A percentile compares a stretch with the other conserved stretches of the same genome.
phyloP scores from a whole-genome alignment of 73 alveolate species.

The Symbiodinium natans region DNA sequence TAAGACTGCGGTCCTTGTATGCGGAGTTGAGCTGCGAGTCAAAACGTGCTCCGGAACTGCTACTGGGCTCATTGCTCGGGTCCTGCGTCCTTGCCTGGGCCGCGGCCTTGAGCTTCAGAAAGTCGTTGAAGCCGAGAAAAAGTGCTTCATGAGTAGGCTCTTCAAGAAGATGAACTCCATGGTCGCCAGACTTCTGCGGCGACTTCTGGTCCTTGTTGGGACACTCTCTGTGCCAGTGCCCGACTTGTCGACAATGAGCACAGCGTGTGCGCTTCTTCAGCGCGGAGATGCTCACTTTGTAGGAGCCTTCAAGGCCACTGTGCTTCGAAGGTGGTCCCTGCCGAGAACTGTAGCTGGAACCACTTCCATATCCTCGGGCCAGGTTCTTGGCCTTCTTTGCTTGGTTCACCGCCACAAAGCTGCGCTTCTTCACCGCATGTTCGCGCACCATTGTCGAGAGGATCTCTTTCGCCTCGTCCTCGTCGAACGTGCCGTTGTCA shows the following conservation, averaged over 20 bases:
- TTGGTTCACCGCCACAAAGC: not conserved
- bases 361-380: not conserved
- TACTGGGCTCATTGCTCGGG: not conserved
- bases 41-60: not conserved
- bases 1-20: not conserved
- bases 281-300: not conserved
- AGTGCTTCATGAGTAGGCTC: not conserved
- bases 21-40: not conserved
- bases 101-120: not conserved
- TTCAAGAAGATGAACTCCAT: not conserved
- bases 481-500: not conserved
- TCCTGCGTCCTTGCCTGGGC: not conserved
- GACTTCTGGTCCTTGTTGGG: not conserved
- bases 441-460: constrained; percentile 2
- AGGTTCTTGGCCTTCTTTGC: not conserved
- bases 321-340: too few species aligned
- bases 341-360: not conserved
- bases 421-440: not conserved
- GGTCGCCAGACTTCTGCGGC: not conserved
- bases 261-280: not conserved
- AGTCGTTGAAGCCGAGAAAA: not conserved
- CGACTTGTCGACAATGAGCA: not conserved
- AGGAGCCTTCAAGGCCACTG: not conserved
- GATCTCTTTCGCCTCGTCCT: constrained; percentile 19
- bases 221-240: not conserved